These are phyloP conservation scores for Taphrina communis DNA, from an alignment of 1,139 yeast species.

Conservation along the genomic window DNA sequence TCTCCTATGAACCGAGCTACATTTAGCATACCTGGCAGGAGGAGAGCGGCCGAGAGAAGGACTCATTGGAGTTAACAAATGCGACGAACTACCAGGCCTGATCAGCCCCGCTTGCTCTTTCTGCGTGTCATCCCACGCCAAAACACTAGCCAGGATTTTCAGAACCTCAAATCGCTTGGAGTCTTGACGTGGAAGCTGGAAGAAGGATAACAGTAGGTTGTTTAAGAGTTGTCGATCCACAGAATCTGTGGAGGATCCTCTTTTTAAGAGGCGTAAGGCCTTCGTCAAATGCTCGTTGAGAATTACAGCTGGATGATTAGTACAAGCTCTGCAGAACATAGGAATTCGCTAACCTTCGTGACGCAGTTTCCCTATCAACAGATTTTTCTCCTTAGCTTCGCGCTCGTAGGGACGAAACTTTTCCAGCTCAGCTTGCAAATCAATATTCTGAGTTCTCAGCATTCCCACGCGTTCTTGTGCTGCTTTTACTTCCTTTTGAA, in stretches of 20 bases:
- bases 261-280: conserved; percentile 80
- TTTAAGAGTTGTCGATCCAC: conserved; percentile 80
- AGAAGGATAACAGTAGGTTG: conserved; percentile 80
- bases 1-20: background rate
- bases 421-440: conserved; percentile 49
- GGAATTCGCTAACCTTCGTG: conserved; percentile 63
- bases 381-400: conserved; percentile 72
- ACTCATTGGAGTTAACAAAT: conserved; percentile 13
- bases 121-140: conserved; percentile 87
- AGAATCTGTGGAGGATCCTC: conserved; percentile 62
- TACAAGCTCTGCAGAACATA: background rate
- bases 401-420: conserved; percentile 54
- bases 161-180: conserved; percentile 91
- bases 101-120: conserved; percentile 78
- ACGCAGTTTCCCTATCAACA: conserved; percentile 83
- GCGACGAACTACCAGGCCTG: conserved; percentile 37
- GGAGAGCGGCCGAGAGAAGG: conserved; percentile 14
- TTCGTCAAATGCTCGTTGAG: conserved; percentile 92
- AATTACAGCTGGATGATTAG: conserved; percentile 61
- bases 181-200: conserved; percentile 89
- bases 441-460: conserved; percentile 48
- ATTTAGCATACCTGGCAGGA: conserved; percentile 11
- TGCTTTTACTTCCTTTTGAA: conserved; percentile 47
- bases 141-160: conserved; percentile 76
- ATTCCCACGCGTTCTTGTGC: conserved; percentile 47